These are phyloP conservation scores for Zygosaccharomyces pseudobailii DNA, from an alignment of 1,139 yeast genomes.

Conservation along the genomic window DNA sequence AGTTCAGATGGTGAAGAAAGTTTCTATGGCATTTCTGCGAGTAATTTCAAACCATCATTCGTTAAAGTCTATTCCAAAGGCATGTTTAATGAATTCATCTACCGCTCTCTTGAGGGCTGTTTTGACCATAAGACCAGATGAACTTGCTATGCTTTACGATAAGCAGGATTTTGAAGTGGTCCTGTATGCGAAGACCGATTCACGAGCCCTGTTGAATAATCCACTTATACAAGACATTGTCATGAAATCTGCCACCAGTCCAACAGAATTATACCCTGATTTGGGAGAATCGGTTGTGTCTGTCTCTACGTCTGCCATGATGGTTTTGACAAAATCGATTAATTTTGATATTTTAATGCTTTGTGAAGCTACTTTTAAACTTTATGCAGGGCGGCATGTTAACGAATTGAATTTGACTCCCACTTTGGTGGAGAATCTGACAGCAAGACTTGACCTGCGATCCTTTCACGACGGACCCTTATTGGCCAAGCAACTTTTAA, in stretches of 20 bases:
- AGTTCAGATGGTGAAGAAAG: conserved; percentile 35
- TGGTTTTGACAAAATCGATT: conserved; percentile 45
- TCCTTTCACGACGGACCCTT: conserved; percentile 39
- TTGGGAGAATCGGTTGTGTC: conserved; percentile 29
- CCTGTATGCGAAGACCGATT: conserved; percentile 41
- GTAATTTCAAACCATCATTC: conserved; percentile 26
- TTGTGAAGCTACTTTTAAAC: conserved; percentile 47
- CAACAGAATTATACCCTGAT: conserved; percentile 32
- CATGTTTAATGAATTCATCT: conserved; percentile 34
- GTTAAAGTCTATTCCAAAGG: conserved; percentile 30
- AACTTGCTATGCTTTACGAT: conserved; percentile 25
- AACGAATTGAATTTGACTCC: conserved; percentile 40
- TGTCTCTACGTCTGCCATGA: conserved; percentile 37
- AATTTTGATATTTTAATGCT: conserved; percentile 54
- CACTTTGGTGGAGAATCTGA: conserved; percentile 43
- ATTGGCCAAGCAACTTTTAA: conserved; percentile 41
- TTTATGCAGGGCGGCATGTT: conserved; percentile 36
- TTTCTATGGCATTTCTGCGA: conserved; percentile 31
- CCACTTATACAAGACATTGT: conserved; percentile 37
- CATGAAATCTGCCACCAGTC: conserved; percentile 37
- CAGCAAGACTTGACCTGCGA: conserved; percentile 36
- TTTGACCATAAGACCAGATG: conserved; percentile 27
- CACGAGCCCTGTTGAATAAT: conserved; percentile 39
- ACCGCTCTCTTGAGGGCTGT: conserved; percentile 31
- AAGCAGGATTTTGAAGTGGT: conserved; percentile 36